phyloP scores from a whole-genome alignment of 1,139 yeast genomes.

The Lodderomyces parapsilosis region DNA sequence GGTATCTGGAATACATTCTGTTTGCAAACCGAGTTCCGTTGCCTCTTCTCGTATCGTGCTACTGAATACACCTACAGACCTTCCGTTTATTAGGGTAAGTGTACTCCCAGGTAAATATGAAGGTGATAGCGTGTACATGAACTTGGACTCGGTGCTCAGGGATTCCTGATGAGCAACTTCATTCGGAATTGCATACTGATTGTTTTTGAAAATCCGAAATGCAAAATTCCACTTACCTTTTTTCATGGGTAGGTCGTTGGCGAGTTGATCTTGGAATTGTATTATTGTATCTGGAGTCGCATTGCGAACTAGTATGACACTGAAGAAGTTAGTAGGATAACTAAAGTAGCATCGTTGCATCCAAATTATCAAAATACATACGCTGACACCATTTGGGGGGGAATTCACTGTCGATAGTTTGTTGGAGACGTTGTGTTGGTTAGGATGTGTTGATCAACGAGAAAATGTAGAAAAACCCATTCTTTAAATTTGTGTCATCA shows the following conservation, averaged over 20 bases:
- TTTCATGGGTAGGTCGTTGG: constrained; percentile 59
- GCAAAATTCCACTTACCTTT: constrained; percentile 66
- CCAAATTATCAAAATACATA: constrained; percentile 22
- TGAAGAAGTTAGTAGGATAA: not conserved
- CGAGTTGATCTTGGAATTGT: constrained; percentile 63
- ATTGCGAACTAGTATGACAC: constrained; percentile 51
- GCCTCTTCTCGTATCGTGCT: constrained; percentile 38
- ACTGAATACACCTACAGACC: constrained; percentile 45
- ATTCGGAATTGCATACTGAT: constrained; percentile 49
- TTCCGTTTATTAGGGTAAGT: constrained; percentile 53
- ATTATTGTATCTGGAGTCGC: constrained; percentile 67
- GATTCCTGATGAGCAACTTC: constrained; percentile 27
- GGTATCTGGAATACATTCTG: constrained; percentile 32
- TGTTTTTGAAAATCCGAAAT: constrained; percentile 63
- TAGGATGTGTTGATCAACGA: constrained; percentile 5
- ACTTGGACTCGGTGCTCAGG: constrained; percentile 42
- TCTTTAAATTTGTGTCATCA: no score
- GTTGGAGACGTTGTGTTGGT: no score
- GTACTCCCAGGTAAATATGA: constrained; percentile 53
- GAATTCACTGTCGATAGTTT: no score
- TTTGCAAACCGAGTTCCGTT: constrained; percentile 17
- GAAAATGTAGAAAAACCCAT: no score
- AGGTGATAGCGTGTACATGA: constrained; percentile 56
- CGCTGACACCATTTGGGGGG: constrained; percentile 36
- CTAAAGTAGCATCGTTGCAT: no score